Percentiles rank a stretch among this genome's conserved stretches.
Evolutionary conservation across 331 rosid genomes (phyloP).

Genomic region (Rhamnella rubrinervis): DNA sequence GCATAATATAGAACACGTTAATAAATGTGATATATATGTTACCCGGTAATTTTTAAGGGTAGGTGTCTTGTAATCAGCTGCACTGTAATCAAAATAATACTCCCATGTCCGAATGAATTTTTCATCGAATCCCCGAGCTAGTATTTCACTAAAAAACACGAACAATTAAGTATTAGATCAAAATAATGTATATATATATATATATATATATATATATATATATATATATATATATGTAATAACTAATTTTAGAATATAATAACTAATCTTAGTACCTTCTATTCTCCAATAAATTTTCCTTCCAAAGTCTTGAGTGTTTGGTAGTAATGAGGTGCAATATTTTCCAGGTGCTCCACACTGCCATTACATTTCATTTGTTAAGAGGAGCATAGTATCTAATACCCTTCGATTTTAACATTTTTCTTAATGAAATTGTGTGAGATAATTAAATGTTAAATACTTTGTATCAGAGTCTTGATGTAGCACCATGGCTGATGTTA

Average conservation of each 20-base stretch:
- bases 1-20: not conserved
- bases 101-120: slow-evolving; percentile 92
- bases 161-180: not conserved
- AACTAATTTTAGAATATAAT: not conserved
- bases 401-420: not conserved
- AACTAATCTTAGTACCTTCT: slow-evolving; percentile 33
- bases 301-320: slow-evolving; percentile 75
- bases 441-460: not conserved
- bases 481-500: slow-evolving; percentile 74
- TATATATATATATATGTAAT: too few relatives aligned
- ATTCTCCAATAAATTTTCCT: slow-evolving; percentile 64
- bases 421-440: not conserved
- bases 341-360: slow-evolving; percentile 71
- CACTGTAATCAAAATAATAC: slow-evolving; percentile 77
- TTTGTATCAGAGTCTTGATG: slow-evolving; percentile 69
- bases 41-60: slow-evolving; percentile 88
- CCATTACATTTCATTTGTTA: slow-evolving; percentile 3
- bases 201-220: too few relatives aligned
- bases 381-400: too few relatives aligned
- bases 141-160: slow-evolving; percentile 50
- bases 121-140: slow-evolving; percentile 63
- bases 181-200: not conserved
- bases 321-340: slow-evolving; percentile 81
- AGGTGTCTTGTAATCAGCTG: slow-evolving; percentile 75
- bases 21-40: not conserved